Base-by-base conservation (phyloP, 495 filamentous ascomycete genomes). In the Penicillium daleae region DNA sequence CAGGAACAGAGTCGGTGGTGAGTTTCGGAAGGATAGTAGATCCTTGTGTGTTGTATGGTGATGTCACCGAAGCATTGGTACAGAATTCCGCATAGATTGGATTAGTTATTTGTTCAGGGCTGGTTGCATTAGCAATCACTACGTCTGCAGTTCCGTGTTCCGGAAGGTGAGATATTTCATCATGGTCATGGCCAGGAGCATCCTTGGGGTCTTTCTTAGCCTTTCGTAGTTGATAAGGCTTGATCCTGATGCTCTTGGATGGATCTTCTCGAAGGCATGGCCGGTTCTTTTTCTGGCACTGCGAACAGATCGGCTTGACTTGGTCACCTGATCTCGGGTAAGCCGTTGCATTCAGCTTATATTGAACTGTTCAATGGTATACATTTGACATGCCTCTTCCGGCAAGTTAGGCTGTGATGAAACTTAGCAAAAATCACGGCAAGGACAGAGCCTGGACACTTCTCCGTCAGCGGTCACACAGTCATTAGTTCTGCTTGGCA, bases 371-470 rank as follows among this genome's bases (percentile, higher is more conserved):
- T 50, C 26, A 49, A 48, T 48, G n/a, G 42, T 50, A 31, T 55
- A 61, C 59, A 61, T 54, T 61, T 61, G 48, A 61, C 59, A 54
- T 61, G 59, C 17, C 59, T 53, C 50, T 61, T 62, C 24, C 59
- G 59, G 26, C 59, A 61, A 48, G 59, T 61, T 32, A 61, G 37
- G 59, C 59, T 61, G 51, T 33, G 39, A 46, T 42, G 37, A 33
- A 44, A 42, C 37, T 54, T 48, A 61, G 59, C 46, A 39, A 53
- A n/a, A 19, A 19, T 60, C 32, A 12, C 22, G 32, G 29, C 37
- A 32, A 32, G 12, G 56, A 58, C 42, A 9, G 42, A 49, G 40
- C 29, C n/a, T 27, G 40, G 56, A 49, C 37, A 57, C 13, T 57
- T 46, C 37, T 31, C 55, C 37, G 27, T 49, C 53, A 37, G 46